Evolutionary conservation across 495 filamentous ascomycete genomes (phyloP).

Genomic region (Hyaloscypha finlandica): DNA sequence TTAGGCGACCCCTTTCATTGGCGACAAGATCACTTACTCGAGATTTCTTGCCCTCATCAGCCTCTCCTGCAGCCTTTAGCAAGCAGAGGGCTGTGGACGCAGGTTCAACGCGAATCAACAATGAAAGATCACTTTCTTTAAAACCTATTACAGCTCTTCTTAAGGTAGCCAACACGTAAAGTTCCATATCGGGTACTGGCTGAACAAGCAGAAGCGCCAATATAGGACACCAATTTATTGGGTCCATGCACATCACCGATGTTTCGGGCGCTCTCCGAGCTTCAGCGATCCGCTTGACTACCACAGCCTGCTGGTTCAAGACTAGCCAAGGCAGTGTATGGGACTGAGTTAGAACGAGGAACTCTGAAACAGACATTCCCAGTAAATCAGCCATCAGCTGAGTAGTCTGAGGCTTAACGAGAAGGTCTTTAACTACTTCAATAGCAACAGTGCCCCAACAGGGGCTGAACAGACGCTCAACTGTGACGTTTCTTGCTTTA

Average conservation of each 20-base stretch:
- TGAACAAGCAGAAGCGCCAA: slow-evolving; percentile 78
- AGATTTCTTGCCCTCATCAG: slow-evolving; percentile 57
- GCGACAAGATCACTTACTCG: slow-evolving; percentile 46
- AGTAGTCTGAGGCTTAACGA: slow-evolving; percentile 75
- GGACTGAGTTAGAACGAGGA: slow-evolving; percentile 75
- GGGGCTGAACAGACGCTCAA: slow-evolving; percentile 71
- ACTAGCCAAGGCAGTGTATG: slow-evolving; percentile 86
- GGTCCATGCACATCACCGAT: slow-evolving; percentile 61
- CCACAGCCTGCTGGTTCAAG: slow-evolving; percentile 70
- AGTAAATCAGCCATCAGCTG: slow-evolving; percentile 80
- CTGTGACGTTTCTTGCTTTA: slow-evolving; percentile 56
- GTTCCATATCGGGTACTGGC: slow-evolving; percentile 63
- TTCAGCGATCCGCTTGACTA: slow-evolving; percentile 78
- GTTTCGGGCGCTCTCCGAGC: slow-evolving; percentile 64
- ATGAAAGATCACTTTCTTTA: slow-evolving; percentile 60
- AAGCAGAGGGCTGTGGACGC: slow-evolving; percentile 75
- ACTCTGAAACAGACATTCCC: slow-evolving; percentile 67
- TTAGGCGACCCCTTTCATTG: not conserved
- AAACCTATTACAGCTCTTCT: slow-evolving; percentile 68
- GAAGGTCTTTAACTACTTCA: slow-evolving; percentile 76
- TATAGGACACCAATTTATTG: slow-evolving; percentile 74
- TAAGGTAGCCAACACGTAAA: slow-evolving; percentile 67
- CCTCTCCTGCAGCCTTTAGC: slow-evolving; percentile 73
- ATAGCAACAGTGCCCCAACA: slow-evolving; percentile 85
- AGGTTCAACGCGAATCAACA: slow-evolving; percentile 74